phyloP scores from a whole-genome alignment of 2,329 filamentous ascomycete species.

The Emmonsiellopsis sp. region DNA sequence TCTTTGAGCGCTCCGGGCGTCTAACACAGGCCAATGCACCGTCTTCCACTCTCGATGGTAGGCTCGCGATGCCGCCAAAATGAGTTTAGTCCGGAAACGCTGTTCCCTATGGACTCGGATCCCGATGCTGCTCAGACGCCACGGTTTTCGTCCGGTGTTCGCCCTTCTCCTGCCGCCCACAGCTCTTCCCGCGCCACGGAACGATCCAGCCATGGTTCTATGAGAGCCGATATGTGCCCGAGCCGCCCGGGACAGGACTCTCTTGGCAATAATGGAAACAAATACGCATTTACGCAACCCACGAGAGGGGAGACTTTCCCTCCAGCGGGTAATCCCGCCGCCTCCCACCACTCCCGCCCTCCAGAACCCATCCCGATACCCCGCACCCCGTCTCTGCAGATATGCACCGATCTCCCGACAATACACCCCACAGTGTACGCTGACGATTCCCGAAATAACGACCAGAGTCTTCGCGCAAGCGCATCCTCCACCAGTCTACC shows the following conservation, averaged over 20 bases:
- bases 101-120: background rate
- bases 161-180: too few species aligned
- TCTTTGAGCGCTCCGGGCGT: too few species aligned
- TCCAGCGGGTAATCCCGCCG: background rate
- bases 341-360: background rate
- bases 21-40: background rate
- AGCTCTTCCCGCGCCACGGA: background rate
- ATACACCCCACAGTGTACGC: background rate
- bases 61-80: background rate
- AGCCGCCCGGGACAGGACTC: background rate
- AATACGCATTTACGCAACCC: background rate
- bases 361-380: constrained; percentile 1
- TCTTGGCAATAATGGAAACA: background rate
- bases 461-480: constrained; percentile 30
- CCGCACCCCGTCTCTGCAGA: constrained; percentile 8
- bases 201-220: background rate
- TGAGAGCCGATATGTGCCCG: background rate
- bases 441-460: constrained; percentile 16
- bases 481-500: constrained; percentile 35
- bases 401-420: constrained; percentile 7
- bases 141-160: background rate
- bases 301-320: background rate
- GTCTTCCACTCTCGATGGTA: background rate
- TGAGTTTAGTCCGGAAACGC: background rate
- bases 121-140: background rate